Evolutionary conservation across 2,329 filamentous ascomycete species (phyloP).

Genomic region (Fusarium sp.): DNA sequence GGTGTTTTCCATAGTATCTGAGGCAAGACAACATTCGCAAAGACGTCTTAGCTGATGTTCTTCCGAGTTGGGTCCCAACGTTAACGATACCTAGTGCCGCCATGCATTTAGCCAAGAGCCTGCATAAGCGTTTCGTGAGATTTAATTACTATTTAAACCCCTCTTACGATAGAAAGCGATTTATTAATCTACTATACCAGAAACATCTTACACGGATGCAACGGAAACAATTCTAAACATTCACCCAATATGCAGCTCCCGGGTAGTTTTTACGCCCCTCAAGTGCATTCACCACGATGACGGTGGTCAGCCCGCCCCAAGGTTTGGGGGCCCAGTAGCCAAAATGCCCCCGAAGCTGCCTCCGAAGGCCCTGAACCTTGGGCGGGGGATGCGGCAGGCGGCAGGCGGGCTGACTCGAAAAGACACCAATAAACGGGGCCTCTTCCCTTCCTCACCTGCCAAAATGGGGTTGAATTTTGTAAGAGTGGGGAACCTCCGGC

Average conservation of each 20-base stretch:
- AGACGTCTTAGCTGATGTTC: conserved; percentile 7
- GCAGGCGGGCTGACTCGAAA: conserved; percentile 7
- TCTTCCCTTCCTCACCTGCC: conserved; percentile 34
- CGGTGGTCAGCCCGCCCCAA: conserved; percentile 21
- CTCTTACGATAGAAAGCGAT: not conserved
- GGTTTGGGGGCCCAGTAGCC: conserved; percentile 2
- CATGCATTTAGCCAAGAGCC: not conserved
- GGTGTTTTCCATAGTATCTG: not conserved
- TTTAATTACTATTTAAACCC: not conserved
- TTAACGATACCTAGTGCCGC: not conserved
- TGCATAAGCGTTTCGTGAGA: not conserved
- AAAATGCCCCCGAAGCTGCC: conserved; percentile 5
- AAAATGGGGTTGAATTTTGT: conserved; percentile 31
- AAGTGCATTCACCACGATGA: not conserved
- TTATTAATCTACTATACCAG: not conserved
- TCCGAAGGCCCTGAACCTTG: conserved; percentile 4
- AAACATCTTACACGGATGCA: conserved; percentile 12
- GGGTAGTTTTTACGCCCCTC: conserved; percentile 9
- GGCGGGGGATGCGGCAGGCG: conserved; percentile 2
- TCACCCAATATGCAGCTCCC: conserved; percentile 16
- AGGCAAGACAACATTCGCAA: conserved; percentile 3
- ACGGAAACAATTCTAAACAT: conserved; percentile 14
- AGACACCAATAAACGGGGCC: conserved; percentile 8
- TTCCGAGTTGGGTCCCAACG: not conserved
- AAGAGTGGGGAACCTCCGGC: conserved; percentile 25